Evolutionary conservation across 148 eudicot species (phyloP).

Genomic region (Euryodendron excelsum): DNA sequence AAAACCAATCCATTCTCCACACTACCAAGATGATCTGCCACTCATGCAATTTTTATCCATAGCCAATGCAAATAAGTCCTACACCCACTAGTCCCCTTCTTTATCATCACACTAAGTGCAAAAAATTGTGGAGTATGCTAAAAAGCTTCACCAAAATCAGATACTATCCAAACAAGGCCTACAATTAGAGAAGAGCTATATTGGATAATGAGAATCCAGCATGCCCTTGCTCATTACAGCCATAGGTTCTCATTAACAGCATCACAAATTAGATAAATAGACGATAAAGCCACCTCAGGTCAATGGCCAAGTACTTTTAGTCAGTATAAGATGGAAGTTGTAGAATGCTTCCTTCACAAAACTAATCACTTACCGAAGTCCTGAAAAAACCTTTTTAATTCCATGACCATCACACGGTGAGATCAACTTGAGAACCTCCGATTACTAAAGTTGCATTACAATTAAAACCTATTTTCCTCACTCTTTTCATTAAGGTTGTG

Average conservation of each 20-base stretch:
- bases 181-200: neutral
- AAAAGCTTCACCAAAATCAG: neutral
- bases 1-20: neutral
- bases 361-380: neutral
- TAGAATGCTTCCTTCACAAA: neutral
- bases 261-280: neutral
- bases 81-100: neutral
- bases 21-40: neutral
- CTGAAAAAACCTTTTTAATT: neutral
- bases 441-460: neutral
- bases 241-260: neutral
- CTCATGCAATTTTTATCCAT: neutral
- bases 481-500: neutral
- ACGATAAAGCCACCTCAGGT: neutral
- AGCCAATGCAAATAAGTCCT: neutral
- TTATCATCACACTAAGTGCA: neutral
- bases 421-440: neutral
- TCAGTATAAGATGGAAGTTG: neutral
- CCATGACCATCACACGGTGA: neutral
- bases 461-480: neutral
- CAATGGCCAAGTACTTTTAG: neutral
- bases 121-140: neutral
- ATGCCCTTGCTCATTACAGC: neutral
- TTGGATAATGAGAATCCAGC: neutral
- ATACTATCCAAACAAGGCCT: too few relatives aligned